Evolutionary conservation across 257 asterid genomes (phyloP).

Genomic region (Solanum medicagineum): DNA sequence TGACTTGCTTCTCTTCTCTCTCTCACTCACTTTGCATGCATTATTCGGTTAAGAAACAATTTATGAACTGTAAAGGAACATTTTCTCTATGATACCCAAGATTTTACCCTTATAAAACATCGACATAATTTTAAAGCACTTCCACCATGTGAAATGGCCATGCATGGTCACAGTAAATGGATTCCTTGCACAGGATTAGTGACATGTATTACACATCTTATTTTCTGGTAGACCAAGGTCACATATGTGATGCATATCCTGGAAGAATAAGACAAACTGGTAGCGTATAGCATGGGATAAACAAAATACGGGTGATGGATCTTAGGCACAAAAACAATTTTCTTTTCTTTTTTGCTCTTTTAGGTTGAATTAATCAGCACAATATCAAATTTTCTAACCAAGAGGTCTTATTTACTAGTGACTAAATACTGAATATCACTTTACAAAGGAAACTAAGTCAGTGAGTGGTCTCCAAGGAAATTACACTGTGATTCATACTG

Average conservation of each 20-base stretch:
- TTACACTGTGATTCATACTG: slow-evolving; percentile 82
- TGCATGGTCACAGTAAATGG: not conserved
- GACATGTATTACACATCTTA: not conserved
- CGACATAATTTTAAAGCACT: not conserved
- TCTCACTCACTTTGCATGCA: not conserved
- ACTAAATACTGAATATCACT: not conserved
- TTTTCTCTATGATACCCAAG: not conserved
- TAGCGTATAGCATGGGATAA: not conserved
- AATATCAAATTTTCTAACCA: not conserved
- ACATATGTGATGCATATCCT: not conserved
- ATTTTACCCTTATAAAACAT: not conserved
- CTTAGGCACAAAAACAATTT: not conserved
- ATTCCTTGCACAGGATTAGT: not conserved
- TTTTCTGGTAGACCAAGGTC: not conserved
- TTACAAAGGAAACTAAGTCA: not conserved
- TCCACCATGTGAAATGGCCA: not conserved
- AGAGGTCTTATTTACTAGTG: not conserved
- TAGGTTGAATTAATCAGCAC: not conserved
- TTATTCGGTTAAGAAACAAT: not conserved
- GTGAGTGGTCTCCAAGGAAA: slow-evolving; percentile 3
- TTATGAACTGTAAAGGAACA: not conserved
- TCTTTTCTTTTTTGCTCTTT: not conserved
- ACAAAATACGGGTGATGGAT: not conserved
- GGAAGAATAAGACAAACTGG: not conserved
- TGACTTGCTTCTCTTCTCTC: not conserved